A percentile compares a stretch with the other conserved stretches of the same genome.
phyloP scores from a whole-genome alignment of 2,329 filamentous ascomycete genomes.

The Aureobasidium sp. region DNA sequence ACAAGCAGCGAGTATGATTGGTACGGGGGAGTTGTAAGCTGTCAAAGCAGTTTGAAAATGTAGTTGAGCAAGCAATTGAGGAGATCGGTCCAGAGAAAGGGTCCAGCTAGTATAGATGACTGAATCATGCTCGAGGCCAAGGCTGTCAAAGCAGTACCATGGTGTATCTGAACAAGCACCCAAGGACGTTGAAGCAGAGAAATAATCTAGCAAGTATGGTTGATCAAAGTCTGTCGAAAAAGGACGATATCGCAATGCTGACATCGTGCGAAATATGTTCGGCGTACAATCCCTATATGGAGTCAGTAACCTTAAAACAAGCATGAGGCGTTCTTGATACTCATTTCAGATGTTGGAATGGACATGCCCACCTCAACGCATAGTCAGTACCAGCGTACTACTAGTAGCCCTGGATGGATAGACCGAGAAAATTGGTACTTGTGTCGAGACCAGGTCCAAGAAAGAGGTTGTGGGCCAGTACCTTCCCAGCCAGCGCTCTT shows the following conservation, averaged over 20 bases:
- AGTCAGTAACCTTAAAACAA: neutral
- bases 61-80: neutral
- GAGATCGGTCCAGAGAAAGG: neutral
- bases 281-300: neutral
- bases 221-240: neutral
- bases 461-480: neutral
- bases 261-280: neutral
- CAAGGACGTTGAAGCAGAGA: neutral
- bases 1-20: neutral
- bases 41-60: neutral
- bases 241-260: neutral
- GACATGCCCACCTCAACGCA: neutral
- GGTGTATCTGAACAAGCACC: too few species aligned
- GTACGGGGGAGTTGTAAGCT: neutral
- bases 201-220: neutral
- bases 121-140: neutral
- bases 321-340: neutral
- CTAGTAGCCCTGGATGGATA: too few species aligned
- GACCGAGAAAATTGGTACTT: too few species aligned
- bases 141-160: too few species aligned
- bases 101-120: neutral
- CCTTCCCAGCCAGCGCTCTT: neutral
- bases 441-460: neutral
- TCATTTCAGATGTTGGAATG: neutral
- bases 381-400: neutral